Evolutionary conservation across 1,284 basidiomycete species (phyloP), one percentile per base, ranked within the genome.

Genomic region (Fistulinella staudtii): DNA sequence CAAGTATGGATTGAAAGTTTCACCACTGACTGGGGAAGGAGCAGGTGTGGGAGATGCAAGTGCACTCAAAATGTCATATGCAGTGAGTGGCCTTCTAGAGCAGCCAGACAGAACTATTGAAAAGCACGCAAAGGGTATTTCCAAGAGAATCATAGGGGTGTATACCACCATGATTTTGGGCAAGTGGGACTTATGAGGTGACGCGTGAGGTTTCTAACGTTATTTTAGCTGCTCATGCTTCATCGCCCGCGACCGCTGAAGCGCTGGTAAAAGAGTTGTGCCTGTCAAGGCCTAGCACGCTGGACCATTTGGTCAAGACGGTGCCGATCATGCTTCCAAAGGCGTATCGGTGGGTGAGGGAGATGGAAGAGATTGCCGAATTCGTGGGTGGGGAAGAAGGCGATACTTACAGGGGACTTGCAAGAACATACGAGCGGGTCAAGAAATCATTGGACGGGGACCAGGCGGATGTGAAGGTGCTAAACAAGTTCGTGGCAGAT

Each of bases 51-150:
- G 81, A 5, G 77, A 75, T 51, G 79, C 79, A 4, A 82, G 77
- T 52, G 77, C 77, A 5, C 56, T 81, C 49, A 81, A 81, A 60
- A 80, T 81, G 79, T 76, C 77, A 14, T 79, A 82, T 57, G 76
- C 76, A 43, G 79, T 81, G 46, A 60, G 73, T 61, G 20, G 35
- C 38, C n/a, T 33, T 45, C 34, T n/a, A 34, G 41, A 17, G n/a
- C 40, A n/a, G 22, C 9, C 23, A 35, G 20, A 15, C 10, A 7
- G 22, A 37, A 38, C 30, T 7, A 9, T 35, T 47, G 31, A 51
- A 39, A 21, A 31, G 4, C 4, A 38, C 49, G 22, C 40, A 17
- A 53, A 79, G 76, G 78, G 76, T 5, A 76, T 82, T 30, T 63
- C 66, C 33, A 82, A 80, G 54, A 77, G 79, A 14, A 63, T 72